Base-by-base conservation (phyloP, 495 filamentous ascomycete genomes). In the Hypomontagnella monticulosa region DNA sequence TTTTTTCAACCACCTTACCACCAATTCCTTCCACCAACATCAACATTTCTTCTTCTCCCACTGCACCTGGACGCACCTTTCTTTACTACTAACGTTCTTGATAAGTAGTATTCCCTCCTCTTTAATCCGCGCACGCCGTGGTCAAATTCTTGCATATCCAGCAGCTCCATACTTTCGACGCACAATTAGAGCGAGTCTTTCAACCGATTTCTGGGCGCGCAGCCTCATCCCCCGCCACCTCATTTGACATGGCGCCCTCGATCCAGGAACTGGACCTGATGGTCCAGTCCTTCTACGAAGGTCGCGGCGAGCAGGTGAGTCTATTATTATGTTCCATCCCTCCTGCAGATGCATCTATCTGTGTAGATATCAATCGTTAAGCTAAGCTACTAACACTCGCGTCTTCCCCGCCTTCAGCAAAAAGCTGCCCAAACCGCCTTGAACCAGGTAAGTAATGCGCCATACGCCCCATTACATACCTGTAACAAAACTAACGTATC, bases 251-350 rank as follows among this genome's bases (percentile, higher is more conserved):
- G 82, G 79, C 84, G 70, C 78, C 84, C 67, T 79, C 88, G 65
- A 93, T 99, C 73, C 86, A 88, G 75, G 96, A 99, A 84, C 83
- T 99, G 79, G 95, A 99, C 87, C 87, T 87, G 73, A 96, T 92
- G 60, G 93, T 97, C 84, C 93, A 89, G 65, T 89, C 91, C 78
- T 97, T 99, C 81, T 98, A 96, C 66, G 95, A 98, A 80, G 94
- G 91, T 75, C 89, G 94, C 75, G 95, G 95, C 41, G 91, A 97
- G 51, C 81, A 91, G 80, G 93, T 97, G 82, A 74, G 86, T 80
- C 61, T 56, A 46, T 48, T n/a, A 36, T 41, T 10, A 34, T 38
- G 19, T 49, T 46, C 53, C 8, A 38, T 49, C 46, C 18, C 47
- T 30, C 40, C 36, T 37, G 4, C 41, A 58, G 5, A 57, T 43